Evolutionary conservation across 805 yeast species (phyloP), one percentile per base, ranked within the genome.

Genomic region (Ogataea glucozyma): DNA sequence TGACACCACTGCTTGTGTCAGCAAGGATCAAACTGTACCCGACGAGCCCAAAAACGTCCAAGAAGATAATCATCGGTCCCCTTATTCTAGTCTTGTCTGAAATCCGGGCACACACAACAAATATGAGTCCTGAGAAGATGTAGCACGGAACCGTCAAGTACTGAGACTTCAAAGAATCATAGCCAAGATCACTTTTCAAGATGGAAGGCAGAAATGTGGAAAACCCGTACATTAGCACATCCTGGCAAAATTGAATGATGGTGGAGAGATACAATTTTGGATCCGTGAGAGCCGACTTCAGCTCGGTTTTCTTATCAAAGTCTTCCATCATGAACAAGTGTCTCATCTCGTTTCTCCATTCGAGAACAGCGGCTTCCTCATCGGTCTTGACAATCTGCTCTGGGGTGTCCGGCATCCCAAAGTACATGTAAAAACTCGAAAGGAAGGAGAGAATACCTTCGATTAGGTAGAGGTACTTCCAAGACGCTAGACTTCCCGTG

Each of bases 181-280:
- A 66, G 1, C 69, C 68, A 19, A 67, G 46, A 12, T 58, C 64
- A 29, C 62, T 57, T 13, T 43, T 26, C 42, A 72, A 54, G 36
- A 71, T 69, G 3, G 67, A 57, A 8, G 76, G 74, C 36, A 70
- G 54, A 43, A 71, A 72, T 1, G 71, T 67, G 1, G 67, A 56
- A 41, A 65, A 69, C 9, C 78, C 78, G 49, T 71, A 74, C 24
- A 70, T 53, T 6, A 67, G 58, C 11, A 64, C 48, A 51, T 72
- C 75, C 36, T 58, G 69, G 55, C 76, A 71, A 51, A 74, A 72
- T 51, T 72, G 76, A 47, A 69, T 68, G n/a, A 57, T 42, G 39
- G 65, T 61, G 21, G 68, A 60, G 16, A 63, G 44, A 37, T 61
- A 56, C 20, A 68, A 60, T 45, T 68, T 67, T 33, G 65, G 60